Percentiles rank a stretch among this genome's conserved stretches.
Conservation (phyloP, 495 filamentous ascomycete genomes). For the Aspergillus cristatus region DNA sequence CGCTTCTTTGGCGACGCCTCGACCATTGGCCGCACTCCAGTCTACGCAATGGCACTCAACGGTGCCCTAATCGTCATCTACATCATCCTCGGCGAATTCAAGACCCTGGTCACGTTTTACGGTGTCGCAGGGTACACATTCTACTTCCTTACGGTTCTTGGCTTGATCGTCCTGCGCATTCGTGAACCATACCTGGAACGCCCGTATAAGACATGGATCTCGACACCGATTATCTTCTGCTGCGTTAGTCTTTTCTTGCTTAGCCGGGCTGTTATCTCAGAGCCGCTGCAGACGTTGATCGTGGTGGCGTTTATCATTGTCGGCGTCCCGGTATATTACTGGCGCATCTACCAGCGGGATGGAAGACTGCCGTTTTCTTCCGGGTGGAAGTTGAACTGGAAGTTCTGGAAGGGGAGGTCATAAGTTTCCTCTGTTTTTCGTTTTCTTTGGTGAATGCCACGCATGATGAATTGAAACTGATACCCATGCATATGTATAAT, state of each 20-base stretch:
- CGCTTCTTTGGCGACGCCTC: conserved; percentile 51
- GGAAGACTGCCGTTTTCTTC: conserved; percentile 33
- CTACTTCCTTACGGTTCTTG: conserved; percentile 92
- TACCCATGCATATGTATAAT: conserved; percentile 23
- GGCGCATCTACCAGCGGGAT: conserved; percentile 58
- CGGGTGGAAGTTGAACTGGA: too few species aligned
- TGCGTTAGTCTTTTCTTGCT: conserved; percentile 92
- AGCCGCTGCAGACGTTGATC: conserved; percentile 80
- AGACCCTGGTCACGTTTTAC: conserved; percentile 89
- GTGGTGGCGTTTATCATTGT: conserved; percentile 75
- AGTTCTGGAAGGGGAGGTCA: conserved; percentile 40
- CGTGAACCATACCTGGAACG: conserved; percentile 78
- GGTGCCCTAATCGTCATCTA: conserved; percentile 61
- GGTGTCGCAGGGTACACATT: conserved; percentile 94
- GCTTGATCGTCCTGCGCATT: conserved; percentile 84
- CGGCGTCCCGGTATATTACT: conserved; percentile 82
- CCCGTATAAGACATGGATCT: conserved; percentile 92
- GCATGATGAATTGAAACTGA: conserved; percentile 20
- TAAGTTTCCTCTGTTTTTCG: neutral
- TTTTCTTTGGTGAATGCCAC: conserved; percentile 1
- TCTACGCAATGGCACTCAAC: conserved; percentile 83
- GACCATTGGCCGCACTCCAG: conserved; percentile 68
- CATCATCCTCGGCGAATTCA: conserved; percentile 79
- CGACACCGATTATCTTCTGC: conserved; percentile 94
- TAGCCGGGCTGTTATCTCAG: conserved; percentile 74